phyloP scores from a whole-genome alignment of 495 filamentous ascomycete genomes.

The Xylaria venustula region DNA sequence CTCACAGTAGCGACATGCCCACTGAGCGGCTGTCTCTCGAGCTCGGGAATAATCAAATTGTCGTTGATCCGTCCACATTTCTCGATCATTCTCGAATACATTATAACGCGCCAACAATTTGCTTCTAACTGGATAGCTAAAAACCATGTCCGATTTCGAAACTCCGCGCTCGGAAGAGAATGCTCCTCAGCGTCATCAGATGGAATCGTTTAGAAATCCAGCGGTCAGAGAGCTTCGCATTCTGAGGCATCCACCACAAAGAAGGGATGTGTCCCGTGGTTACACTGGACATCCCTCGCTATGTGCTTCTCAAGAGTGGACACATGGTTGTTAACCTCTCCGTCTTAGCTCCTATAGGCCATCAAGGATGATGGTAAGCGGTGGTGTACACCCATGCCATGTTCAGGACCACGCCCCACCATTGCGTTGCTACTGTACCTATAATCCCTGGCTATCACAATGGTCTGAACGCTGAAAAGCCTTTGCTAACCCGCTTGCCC shows the following conservation, averaged over 20 bases:
- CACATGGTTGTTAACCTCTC: background rate
- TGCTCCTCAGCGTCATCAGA: background rate
- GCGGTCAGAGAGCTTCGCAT: background rate
- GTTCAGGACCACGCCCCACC: background rate
- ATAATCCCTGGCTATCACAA: background rate
- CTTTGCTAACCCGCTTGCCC: background rate
- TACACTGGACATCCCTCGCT: background rate
- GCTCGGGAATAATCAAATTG: no score
- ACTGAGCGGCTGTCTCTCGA: background rate
- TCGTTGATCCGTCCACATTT: no score
- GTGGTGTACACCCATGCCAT: background rate
- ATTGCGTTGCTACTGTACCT: background rate
- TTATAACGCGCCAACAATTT: no score
- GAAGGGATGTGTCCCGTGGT: conserved; percentile 4
- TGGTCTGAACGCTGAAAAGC: background rate
- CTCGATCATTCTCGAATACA: no score
- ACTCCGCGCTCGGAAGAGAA: background rate
- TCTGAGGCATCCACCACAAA: background rate
- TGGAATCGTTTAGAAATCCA: background rate
- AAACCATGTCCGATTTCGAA: background rate
- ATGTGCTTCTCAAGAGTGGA: background rate
- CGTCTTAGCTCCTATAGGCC: conserved; percentile 2
- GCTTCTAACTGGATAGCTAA: no score
- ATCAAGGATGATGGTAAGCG: background rate
- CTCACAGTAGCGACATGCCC: background rate